A percentile compares a stretch with the other conserved stretches of the same genome.
Conservation (phyloP, 805 yeast species). For the Pichia insulana region DNA sequence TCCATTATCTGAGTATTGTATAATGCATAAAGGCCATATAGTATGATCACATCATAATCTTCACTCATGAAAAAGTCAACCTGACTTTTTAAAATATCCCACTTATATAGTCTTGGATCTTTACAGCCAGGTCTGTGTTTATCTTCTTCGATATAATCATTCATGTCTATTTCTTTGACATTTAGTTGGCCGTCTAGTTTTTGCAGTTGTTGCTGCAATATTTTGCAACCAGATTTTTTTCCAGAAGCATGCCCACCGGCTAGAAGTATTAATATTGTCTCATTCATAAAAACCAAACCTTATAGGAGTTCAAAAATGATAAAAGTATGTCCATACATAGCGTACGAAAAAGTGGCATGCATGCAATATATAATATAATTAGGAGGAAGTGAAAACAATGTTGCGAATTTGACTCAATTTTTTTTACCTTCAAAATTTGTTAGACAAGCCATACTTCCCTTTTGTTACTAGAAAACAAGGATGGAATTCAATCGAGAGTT, state of each 20-base stretch:
- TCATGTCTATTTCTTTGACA: constrained; percentile 21
- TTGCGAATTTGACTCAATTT: neutral
- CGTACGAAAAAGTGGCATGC: too few relatives aligned
- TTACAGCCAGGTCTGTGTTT: constrained; percentile 7
- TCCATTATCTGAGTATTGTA: constrained; percentile 49
- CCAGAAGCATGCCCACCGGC: constrained; percentile 32
- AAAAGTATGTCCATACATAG: too few relatives aligned
- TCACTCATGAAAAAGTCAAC: constrained; percentile 4
- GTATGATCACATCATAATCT: constrained; percentile 32
- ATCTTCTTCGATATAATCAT: constrained; percentile 8
- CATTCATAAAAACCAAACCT: neutral
- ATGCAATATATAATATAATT: too few relatives aligned
- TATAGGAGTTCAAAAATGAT: neutral
- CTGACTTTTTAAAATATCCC: constrained; percentile 20
- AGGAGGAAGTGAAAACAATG: too few relatives aligned
- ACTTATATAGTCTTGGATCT: constrained; percentile 36
- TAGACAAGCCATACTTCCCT: neutral
- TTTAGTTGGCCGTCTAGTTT: constrained; percentile 11
- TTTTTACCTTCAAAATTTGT: neutral
- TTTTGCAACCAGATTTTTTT: constrained; percentile 21
- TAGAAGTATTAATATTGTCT: constrained; percentile 20
- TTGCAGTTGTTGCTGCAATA: constrained; percentile 19
- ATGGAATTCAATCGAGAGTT: constrained; percentile 56
- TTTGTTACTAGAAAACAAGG: neutral
- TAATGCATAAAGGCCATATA: constrained; percentile 77